Conservation (phyloP, 108 stramenopile genomes). For the Nannochloropsis granulata region DNA sequence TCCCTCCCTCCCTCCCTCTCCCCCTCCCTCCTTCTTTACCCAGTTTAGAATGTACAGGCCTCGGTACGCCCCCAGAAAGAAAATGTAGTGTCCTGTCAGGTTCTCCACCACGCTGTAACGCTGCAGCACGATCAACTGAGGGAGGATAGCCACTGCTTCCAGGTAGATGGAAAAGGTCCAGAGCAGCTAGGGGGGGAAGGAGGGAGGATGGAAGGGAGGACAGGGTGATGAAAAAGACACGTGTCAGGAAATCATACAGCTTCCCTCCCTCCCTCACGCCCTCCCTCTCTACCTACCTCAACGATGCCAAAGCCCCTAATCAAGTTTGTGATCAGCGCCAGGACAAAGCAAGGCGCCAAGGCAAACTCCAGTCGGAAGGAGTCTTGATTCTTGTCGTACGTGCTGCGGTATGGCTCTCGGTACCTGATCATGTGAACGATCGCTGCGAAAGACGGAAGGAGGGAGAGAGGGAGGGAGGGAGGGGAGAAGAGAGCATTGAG, state of each 20-base stretch:
- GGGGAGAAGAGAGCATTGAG: too few species aligned
- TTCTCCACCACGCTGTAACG: conserved; percentile 92
- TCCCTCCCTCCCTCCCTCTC: background rate
- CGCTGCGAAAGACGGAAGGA: background rate
- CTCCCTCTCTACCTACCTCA: background rate
- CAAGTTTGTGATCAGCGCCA: conserved; percentile 62
- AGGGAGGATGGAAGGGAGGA: background rate
- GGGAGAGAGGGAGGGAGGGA: background rate
- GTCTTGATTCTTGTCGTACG: conserved; percentile 91
- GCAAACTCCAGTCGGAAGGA: conserved; percentile 92
- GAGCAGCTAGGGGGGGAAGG: conserved; percentile 39
- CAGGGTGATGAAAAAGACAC: background rate
- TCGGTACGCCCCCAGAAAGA: conserved; percentile 91
- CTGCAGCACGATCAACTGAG: conserved; percentile 91
- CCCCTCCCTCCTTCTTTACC: conserved; percentile 8
- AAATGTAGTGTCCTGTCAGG: conserved; percentile 93
- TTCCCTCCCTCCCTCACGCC: background rate
- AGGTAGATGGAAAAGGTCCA: conserved; percentile 94
- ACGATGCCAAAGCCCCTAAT: conserved; percentile 40
- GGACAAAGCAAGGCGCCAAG: conserved; percentile 66
- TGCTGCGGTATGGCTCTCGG: conserved; percentile 66
- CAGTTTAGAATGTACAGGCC: conserved; percentile 98
- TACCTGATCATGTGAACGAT: conserved; percentile 5
- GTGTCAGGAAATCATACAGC: background rate
- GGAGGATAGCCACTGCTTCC: conserved; percentile 86